Evolutionary conservation across 345 rosid species (phyloP).

Genomic region (Moringa oleifera): DNA sequence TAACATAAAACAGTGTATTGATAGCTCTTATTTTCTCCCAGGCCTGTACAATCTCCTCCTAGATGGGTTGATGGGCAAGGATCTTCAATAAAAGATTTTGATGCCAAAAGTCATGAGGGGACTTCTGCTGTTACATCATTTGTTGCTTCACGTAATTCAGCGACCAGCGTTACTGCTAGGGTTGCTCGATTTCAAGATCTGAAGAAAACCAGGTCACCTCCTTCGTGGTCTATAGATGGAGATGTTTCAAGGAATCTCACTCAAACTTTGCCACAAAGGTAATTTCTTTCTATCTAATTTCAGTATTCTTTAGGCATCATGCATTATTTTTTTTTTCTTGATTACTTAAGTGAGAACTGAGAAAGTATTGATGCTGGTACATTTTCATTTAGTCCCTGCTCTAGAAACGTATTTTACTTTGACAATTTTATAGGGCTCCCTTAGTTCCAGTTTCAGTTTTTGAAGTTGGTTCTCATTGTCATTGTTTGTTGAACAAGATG

Average conservation of each 20-base stretch:
- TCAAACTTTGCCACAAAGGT: conserved; percentile 28
- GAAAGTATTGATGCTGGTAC: too few species aligned
- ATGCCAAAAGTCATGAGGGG: conserved; percentile 27
- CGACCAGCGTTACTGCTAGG: conserved; percentile 48
- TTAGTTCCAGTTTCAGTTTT: too few species aligned
- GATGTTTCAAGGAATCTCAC: conserved; percentile 27
- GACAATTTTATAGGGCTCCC: too few species aligned
- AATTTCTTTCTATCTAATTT: conserved; percentile 15
- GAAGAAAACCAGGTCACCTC: conserved; percentile 46
- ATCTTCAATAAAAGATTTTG: conserved; percentile 29
- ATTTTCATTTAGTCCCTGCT: too few species aligned
- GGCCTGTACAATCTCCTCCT: conserved; percentile 42
- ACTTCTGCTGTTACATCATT: conserved; percentile 46
- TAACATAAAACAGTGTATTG: neutral
- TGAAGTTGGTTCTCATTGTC: too few species aligned
- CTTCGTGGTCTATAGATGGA: conserved; percentile 29
- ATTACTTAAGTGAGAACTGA: too few species aligned
- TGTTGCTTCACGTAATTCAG: conserved; percentile 50
- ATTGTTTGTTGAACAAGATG: too few species aligned
- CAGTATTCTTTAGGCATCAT: too few species aligned
- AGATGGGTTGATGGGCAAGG: conserved; percentile 38
- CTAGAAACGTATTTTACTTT: too few species aligned
- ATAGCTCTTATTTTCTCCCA: conserved; percentile 22
- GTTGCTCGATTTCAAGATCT: conserved; percentile 51
- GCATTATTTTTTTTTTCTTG: too few species aligned